Base-by-base conservation (phyloP, 768 basidiomycete species). In the Pleurotus salmoneostramineus region DNA sequence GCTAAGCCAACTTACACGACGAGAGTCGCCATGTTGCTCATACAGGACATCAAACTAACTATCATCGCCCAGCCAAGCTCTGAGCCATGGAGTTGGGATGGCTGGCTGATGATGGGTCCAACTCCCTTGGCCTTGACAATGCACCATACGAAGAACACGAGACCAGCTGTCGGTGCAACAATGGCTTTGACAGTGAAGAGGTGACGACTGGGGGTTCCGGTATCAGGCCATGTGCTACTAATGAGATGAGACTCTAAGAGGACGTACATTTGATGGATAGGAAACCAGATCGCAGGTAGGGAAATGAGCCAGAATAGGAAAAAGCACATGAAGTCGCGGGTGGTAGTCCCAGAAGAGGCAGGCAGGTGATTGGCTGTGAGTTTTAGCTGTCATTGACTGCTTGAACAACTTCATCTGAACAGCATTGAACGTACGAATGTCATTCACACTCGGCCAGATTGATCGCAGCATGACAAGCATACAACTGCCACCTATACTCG, bases 221-320 rank as follows among this genome's bases (percentile, higher is more conserved):
- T 62, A 64, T 60, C 42, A 52, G 44, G 7, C 60, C 3, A 17
- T 6, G 10, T 40, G 58, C 47, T 56, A 61, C 49, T 27, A 27
- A 27, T 27, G 21, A 27, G 3, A 27, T 35, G 55, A 61, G 59
- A 57, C 56, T 17, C 34, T 21, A 35, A 35, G n/a, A 21, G 47
- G 56, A 72, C 83, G 58, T 68, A 88, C 87, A 91, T 87, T 65
- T 87, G 80, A 74, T 93, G 89, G 49, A 92, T 84, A 8, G 89
- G 90, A 62, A 91, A 87, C 87, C 87, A 91, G 63, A 92, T 86
- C 14, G 86, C 84, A 6, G 89, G 89, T 33, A 93, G 79, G 34
- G 85, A 88, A 40, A 91, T 78, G 31, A 92, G 72, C 87, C 89
- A 93, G 77, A 93, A 95, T 58, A 94, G 76, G 78, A 94, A 87